Base-by-base conservation (phyloP, 2,329 filamentous ascomycete genomes). In the Clarireedia monteithiana region DNA sequence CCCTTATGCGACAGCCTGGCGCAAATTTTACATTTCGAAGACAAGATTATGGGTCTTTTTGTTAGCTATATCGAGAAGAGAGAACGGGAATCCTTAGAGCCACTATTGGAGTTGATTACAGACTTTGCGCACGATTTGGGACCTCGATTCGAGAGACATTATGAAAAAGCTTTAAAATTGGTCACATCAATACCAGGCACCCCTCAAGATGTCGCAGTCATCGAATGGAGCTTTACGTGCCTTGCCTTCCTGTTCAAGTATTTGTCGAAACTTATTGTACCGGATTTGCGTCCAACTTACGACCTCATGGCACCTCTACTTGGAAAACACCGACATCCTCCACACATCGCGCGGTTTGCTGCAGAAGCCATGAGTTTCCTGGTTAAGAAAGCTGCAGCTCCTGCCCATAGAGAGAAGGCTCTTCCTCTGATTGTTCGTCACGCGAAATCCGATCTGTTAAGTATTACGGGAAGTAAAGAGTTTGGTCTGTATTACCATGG, bases 171-270 rank as follows among this genome's bases (percentile, higher is more conserved):
- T 26, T 82, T 99, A 57, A 80, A 77, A 53, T 75, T 95, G 53
- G 83, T 99, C 54, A 82, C 89, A 40, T 82, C 83, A 15, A 81
- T 97, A 61, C 91, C 91, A 10, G 85, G 85, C 53, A 87, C 83
- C 64, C 83, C 89, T 53, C 79, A 88, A 56, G 86, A 89, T 66
- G 85, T 89, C 26, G 89, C 91, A 60, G 91, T 95, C n/a, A 89
- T 97, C 50, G 94, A 99, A 73, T 97, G 92, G 91, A 92, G 89
- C 50, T 99, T 99, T 73, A 90, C 86, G 12, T 91, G 89, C 64
- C 77, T 99, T 55, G 91, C 94, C 47, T 99, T 95, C 77, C 77
- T 97, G 42, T 96, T 99, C 81, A 99, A 99, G 69, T 97, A 97
- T 68, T 81, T 99, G 5, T 95, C 91, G 2, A 85, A 89, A 61